Evolutionary conservation across 768 basidiomycete genomes (phyloP), one percentile per base, ranked within the genome.

Genomic region (Rhodotorula taiwanensis): DNA sequence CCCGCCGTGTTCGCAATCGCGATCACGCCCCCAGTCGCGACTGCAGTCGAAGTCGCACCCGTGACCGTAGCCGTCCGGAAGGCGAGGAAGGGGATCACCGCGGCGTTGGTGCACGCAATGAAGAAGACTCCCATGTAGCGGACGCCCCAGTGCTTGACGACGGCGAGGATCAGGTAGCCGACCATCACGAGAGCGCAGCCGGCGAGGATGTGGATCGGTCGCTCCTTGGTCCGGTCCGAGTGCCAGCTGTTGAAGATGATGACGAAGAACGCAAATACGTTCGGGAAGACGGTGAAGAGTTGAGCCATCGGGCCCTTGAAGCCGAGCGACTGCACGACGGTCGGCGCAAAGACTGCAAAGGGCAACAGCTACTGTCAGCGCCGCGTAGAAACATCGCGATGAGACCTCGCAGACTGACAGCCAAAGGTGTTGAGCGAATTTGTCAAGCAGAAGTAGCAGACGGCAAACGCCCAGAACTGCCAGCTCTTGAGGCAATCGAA

Each of bases 51-150:
- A 0, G 74, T 75, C 2, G 72, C 64, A 14, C 74, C 72, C 0
- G 66, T 55, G 14, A 73, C 72, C 0, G 72, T 75, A 2, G 74
- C 72, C 9, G 58, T 57, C 15, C 58, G 58, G 41, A 27, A 54
- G 18, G 64, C 58, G 25, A 66, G 34, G 44, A 75, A 72, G 8
- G 74, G 74, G 41, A 73, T 72, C 51, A 73, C 71, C 6, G 74
- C 72, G 0, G 72, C 65, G 55, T 74, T 74, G 41, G 72, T 72
- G 54, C 74, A 75, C 18, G 72, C 72, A 42, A 75, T 72, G 42
- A 73, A 59, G 54, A 66, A 72, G 13, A 72, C 64, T 0, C 71
- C 74, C 28, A 73, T 51, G 52, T 72, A 73, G 28, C 74, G 49
- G 7, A 66, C 74, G 0, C 55, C 69, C 34, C 70, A 70, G 21